A percentile compares a stretch with the other conserved stretches of the same genome.
Evolutionary conservation across 768 basidiomycete genomes (phyloP).

Genomic region (Kwoniella europaea): DNA sequence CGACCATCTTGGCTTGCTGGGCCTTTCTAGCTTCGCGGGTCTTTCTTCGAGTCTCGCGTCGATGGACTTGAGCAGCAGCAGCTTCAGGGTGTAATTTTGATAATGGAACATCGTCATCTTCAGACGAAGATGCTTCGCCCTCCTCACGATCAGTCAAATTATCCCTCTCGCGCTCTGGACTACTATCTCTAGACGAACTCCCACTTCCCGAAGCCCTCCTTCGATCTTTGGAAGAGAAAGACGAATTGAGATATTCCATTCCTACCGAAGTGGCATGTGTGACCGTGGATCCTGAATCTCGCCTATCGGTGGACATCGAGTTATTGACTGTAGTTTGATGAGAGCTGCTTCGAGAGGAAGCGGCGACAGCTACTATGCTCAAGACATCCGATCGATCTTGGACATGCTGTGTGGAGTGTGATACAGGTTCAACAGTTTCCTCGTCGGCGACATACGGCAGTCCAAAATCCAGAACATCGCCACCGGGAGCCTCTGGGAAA

Average conservation of each 20-base stretch:
- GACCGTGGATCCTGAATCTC: constrained; percentile 18
- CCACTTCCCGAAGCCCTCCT: constrained; percentile 10
- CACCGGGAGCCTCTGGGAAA: constrained; percentile 37
- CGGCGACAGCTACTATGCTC: constrained; percentile 29
- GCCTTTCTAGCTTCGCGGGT: constrained; percentile 10
- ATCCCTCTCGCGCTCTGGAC: constrained; percentile 7
- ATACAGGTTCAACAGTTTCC: constrained; percentile 2
- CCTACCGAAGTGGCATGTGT: constrained; percentile 18
- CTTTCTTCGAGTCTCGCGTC: constrained; percentile 15
- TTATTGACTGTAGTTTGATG: constrained; percentile 16
- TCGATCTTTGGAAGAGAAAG: constrained; percentile 9
- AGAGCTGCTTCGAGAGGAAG: constrained; percentile 25
- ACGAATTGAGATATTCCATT: constrained; percentile 14
- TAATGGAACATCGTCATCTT: constrained; percentile 40
- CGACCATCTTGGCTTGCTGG: constrained; percentile 5
- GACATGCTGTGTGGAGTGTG: neutral
- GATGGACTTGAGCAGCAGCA: constrained; percentile 35
- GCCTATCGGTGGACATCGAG: constrained; percentile 24
- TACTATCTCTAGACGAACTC: constrained; percentile 20
- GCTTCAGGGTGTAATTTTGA: constrained; percentile 52
- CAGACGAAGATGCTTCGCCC: constrained; percentile 13
- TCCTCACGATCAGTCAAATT: constrained; percentile 5
- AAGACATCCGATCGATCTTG: constrained; percentile 15
- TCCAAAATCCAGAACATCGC: constrained; percentile 29
- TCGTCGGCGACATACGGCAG: constrained; percentile 23